These are phyloP conservation scores for Onygena corvina DNA, from an alignment of 2,329 filamentous ascomycete species.

Conservation along the genomic window DNA sequence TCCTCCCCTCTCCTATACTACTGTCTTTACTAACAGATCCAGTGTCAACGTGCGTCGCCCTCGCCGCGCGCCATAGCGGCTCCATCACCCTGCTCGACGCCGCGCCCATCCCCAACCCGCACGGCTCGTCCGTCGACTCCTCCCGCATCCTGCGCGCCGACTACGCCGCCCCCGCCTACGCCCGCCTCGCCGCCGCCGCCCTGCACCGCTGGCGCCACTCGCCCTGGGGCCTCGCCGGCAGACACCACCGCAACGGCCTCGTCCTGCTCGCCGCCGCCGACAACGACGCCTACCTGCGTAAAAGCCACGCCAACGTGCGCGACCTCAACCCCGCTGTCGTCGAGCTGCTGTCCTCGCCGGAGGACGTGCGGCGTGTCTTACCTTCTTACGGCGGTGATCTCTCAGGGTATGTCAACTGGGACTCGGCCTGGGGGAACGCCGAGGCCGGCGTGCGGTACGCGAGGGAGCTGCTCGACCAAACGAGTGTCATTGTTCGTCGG, in stretches of 20 bases:
- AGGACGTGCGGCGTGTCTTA: slow-evolving; percentile 26
- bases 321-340: slow-evolving; percentile 25
- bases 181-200: slow-evolving; percentile 58
- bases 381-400: slow-evolving; percentile 26
- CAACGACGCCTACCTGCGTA: slow-evolving; percentile 26
- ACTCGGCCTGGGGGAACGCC: slow-evolving; percentile 37
- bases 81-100: slow-evolving; percentile 49
- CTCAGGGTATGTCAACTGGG: slow-evolving; percentile 37
- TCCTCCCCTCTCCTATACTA: neutral
- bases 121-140: slow-evolving; percentile 48
- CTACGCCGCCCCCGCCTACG: slow-evolving; percentile 70
- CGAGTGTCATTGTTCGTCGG: slow-evolving; percentile 28
- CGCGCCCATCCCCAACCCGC: slow-evolving; percentile 44
- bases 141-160: slow-evolving; percentile 58
- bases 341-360: slow-evolving; percentile 24
- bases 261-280: slow-evolving; percentile 27
- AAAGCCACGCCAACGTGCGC: slow-evolving; percentile 33
- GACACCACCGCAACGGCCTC: slow-evolving; percentile 36
- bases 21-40: slow-evolving; percentile 2
- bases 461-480: slow-evolving; percentile 27
- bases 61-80: slow-evolving; percentile 45
- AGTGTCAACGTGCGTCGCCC: slow-evolving; percentile 56
- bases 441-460: slow-evolving; percentile 32
- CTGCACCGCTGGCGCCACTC: slow-evolving; percentile 53
- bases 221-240: slow-evolving; percentile 33